Evolutionary conservation across 1,139 yeast species (phyloP).

Genomic region (Pichia sp.): DNA sequence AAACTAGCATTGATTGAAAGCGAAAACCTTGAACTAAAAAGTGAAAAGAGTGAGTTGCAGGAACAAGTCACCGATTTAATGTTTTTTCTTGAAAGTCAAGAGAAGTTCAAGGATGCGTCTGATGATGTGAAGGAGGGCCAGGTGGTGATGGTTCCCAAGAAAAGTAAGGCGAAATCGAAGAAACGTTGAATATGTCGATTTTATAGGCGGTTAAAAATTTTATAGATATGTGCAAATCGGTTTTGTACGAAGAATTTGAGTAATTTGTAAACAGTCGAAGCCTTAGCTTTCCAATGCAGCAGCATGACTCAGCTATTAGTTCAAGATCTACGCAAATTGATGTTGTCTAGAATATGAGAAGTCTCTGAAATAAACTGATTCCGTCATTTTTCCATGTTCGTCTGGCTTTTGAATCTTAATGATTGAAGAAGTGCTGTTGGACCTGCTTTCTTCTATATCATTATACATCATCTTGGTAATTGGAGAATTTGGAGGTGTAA

Average conservation of each 20-base stretch:
- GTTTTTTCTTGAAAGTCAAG: slow-evolving; percentile 74
- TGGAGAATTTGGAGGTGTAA: slow-evolving; percentile 34
- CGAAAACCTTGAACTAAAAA: slow-evolving; percentile 36
- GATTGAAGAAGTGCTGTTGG: slow-evolving; percentile 31
- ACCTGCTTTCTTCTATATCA: slow-evolving; percentile 28
- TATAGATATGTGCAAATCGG: background rate
- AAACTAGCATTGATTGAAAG: slow-evolving; percentile 50
- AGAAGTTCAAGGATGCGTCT: slow-evolving; percentile 63
- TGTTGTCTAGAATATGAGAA: slow-evolving; percentile 28
- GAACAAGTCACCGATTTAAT: slow-evolving; percentile 78
- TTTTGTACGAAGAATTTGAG: background rate
- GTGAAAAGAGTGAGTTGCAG: slow-evolving; percentile 47
- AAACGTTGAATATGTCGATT: slow-evolving; percentile 1
- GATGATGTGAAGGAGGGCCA: slow-evolving; percentile 73
- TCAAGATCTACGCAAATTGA: background rate
- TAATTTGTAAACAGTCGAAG: background rate
- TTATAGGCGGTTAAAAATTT: background rate
- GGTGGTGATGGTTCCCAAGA: slow-evolving; percentile 37
- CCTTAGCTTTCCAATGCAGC: background rate
- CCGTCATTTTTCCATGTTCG: slow-evolving; percentile 23
- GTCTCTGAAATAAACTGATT: slow-evolving; percentile 32
- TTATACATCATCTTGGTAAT: slow-evolving; percentile 26
- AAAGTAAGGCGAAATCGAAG: slow-evolving; percentile 1
- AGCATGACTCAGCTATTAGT: background rate
- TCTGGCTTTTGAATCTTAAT: slow-evolving; percentile 30